Percentiles rank a stretch among this genome's conserved stretches.
Evolutionary conservation across 805 yeast species (phyloP).

Genomic region (Zygoascus flipseniorum): DNA sequence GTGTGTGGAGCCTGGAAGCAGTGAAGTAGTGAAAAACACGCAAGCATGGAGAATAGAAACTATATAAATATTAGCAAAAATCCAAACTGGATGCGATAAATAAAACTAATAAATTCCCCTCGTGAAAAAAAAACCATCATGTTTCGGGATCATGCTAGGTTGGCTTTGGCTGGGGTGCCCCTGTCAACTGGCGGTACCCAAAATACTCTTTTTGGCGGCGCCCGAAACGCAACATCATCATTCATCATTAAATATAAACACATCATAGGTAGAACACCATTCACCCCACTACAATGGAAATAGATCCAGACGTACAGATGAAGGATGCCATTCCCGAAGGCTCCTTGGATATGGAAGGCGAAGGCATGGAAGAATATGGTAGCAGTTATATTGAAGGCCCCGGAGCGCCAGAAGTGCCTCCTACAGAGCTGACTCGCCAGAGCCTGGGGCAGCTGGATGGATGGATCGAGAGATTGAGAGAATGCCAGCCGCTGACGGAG

Average conservation of each 20-base stretch:
- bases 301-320: conserved; percentile 34
- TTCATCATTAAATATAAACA: neutral
- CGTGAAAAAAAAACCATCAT: no score
- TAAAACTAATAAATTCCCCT: no score
- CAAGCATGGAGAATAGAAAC: no score
- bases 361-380: conserved; percentile 17
- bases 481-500: conserved; percentile 43
- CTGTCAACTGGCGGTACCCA: neutral
- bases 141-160: no score
- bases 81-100: no score
- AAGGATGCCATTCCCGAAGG: conserved; percentile 39
- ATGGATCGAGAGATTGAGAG: conserved; percentile 71
- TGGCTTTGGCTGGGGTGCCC: no score
- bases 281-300: conserved; percentile 22
- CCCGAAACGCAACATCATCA: neutral
- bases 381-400: conserved; percentile 2
- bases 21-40: no score
- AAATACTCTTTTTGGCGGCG: neutral
- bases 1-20: no score
- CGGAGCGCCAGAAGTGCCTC: conserved; percentile 25
- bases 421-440: conserved; percentile 35
- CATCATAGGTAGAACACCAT: neutral
- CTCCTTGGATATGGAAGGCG: conserved; percentile 74
- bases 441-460: conserved; percentile 67
- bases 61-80: no score